These are phyloP conservation scores for Metschnikowia koreensis DNA, from an alignment of 805 yeast genomes.

Conservation along the genomic window DNA sequence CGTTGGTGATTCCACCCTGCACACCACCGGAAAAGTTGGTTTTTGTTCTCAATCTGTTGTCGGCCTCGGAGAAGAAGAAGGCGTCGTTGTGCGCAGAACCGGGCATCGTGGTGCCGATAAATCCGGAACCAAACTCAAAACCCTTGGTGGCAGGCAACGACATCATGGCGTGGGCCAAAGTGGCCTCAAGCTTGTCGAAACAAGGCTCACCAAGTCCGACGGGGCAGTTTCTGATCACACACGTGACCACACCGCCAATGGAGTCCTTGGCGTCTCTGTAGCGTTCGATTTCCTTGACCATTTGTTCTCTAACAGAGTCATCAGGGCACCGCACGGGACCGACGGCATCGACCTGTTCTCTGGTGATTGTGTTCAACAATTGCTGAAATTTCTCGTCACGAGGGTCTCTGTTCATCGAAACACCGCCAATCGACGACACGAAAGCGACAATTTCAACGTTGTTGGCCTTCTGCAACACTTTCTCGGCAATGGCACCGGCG, in stretches of 20 bases:
- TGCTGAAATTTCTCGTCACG: slow-evolving; percentile 61
- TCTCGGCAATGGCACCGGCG: slow-evolving; percentile 98
- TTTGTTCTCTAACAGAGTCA: slow-evolving; percentile 60
- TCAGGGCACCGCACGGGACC: slow-evolving; percentile 97
- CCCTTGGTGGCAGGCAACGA: slow-evolving; percentile 98
- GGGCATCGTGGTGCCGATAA: slow-evolving; percentile 81
- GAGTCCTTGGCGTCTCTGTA: slow-evolving; percentile 87
- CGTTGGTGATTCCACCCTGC: slow-evolving; percentile 97
- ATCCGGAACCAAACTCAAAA: slow-evolving; percentile 96
- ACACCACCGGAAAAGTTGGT: slow-evolving; percentile 96
- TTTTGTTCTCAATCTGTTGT: slow-evolving; percentile 70
- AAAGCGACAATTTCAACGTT: slow-evolving; percentile 94
- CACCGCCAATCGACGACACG: slow-evolving; percentile 86
- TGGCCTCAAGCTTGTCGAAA: slow-evolving; percentile 94
- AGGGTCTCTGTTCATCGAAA: slow-evolving; percentile 74
- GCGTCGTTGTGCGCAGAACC: slow-evolving; percentile 95
- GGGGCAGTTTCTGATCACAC: slow-evolving; percentile 93
- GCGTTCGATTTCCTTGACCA: slow-evolving; percentile 85
- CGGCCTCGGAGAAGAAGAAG: slow-evolving; percentile 59
- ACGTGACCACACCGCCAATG: slow-evolving; percentile 96
- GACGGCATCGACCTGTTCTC: slow-evolving; percentile 81
- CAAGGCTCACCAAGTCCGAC: slow-evolving; percentile 97
- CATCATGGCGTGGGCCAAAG: slow-evolving; percentile 95
- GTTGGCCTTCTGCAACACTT: slow-evolving; percentile 71
- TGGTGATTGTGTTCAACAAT: slow-evolving; percentile 70